Evolutionary conservation across 2,329 filamentous ascomycete genomes (phyloP).

Genomic region (Xylaria sp.): DNA sequence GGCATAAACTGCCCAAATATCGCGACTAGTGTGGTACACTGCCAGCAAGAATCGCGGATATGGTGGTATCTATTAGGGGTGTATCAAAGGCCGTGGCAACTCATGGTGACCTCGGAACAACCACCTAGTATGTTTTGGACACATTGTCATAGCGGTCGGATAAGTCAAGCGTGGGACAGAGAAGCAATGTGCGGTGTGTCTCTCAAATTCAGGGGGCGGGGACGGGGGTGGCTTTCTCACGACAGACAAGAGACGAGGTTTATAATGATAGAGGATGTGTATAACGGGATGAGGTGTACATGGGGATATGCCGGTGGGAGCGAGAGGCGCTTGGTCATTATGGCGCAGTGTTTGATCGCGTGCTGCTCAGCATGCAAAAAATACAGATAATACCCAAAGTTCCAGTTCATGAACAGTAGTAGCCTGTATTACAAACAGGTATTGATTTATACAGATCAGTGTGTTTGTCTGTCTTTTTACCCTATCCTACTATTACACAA

Average conservation of each 20-base stretch:
- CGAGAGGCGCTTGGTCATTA: conserved; percentile 33
- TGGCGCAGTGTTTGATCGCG: conserved; percentile 32
- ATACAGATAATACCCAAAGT: conserved; percentile 37
- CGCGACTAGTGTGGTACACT: conserved; percentile 6
- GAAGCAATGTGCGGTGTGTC: conserved; percentile 14
- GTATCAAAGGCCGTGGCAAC: conserved; percentile 6
- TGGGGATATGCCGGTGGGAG: conserved; percentile 17
- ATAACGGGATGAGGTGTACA: conserved; percentile 30
- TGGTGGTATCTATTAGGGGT: neutral
- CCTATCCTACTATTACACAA: neutral
- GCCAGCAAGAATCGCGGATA: conserved; percentile 10
- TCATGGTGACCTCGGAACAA: conserved; percentile 12
- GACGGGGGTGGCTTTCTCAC: conserved; percentile 8
- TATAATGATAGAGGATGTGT: conserved; percentile 34
- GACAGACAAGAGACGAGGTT: neutral
- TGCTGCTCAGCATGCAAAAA: conserved; percentile 30
- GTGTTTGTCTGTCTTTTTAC: neutral
- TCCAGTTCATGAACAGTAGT: conserved; percentile 15
- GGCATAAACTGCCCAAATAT: conserved; percentile 65
- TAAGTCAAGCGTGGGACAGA: conserved; percentile 12
- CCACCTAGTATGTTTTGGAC: conserved; percentile 23
- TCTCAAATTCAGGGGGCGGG: conserved; percentile 2
- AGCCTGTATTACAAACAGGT: neutral
- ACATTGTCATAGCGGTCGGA: conserved; percentile 12
- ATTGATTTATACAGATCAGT: neutral